These are phyloP conservation scores for Hordeum marinum DNA, from an alignment of 176 grass and related monocot genomes.

Conservation along the genomic window DNA sequence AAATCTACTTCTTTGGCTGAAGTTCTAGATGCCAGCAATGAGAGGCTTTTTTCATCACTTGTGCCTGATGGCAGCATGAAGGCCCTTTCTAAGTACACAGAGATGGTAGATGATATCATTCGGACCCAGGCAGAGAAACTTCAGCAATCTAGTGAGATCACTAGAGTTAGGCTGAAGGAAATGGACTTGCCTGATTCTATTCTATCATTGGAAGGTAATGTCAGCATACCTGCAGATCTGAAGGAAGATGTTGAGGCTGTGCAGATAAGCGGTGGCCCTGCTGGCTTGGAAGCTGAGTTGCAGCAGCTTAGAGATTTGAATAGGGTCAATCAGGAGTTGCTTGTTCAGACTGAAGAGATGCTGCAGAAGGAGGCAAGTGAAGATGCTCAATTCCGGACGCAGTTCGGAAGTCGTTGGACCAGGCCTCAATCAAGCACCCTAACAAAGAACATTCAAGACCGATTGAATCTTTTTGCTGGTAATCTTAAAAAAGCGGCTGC, in stretches of 20 bases:
- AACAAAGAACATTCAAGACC: constrained; percentile 93
- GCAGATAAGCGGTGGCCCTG: constrained; percentile 96
- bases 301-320: constrained; percentile 96
- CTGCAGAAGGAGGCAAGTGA: constrained; percentile 93
- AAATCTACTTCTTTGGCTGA: constrained; percentile 71
- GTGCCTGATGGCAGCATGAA: constrained; percentile 98
- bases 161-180: constrained; percentile 93
- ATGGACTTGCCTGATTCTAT: constrained; percentile 99
- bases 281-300: constrained; percentile 72
- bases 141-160: constrained; percentile 95
- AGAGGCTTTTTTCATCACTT: constrained; percentile 81
- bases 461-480: constrained; percentile 83
- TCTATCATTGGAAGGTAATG: constrained; percentile 90
- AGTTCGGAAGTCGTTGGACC: constrained; percentile 90
- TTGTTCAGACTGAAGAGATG: constrained; percentile 91
- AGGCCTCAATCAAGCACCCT: constrained; percentile 91
- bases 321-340: constrained; percentile 92
- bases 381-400: constrained; percentile 86
- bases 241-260: constrained; percentile 94
- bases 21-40: constrained; percentile 91
- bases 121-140: constrained; percentile 93
- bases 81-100: constrained; percentile 93
- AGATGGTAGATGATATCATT: constrained; percentile 96
- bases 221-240: constrained; percentile 73
- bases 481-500: constrained; percentile 92